phyloP scores from a whole-genome alignment of 257 asterid species.

The Solanum chilense region DNA sequence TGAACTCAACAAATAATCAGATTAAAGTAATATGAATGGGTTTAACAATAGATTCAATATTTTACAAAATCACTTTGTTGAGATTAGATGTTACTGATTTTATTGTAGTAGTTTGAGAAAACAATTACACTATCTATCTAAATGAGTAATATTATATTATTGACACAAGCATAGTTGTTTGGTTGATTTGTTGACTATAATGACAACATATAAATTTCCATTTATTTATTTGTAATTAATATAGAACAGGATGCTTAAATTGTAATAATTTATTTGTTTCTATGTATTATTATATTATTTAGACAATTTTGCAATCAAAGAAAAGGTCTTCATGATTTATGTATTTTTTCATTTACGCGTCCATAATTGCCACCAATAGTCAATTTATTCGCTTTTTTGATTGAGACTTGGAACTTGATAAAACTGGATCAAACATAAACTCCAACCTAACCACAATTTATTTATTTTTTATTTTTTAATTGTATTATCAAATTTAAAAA shows the following conservation, averaged over 20 bases:
- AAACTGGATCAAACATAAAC: background rate
- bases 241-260: background rate
- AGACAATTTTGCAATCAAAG: background rate
- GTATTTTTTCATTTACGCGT: background rate
- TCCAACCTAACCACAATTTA: background rate
- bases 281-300: background rate
- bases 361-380: background rate
- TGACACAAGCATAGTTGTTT: background rate
- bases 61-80: background rate
- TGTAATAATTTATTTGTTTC: background rate
- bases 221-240: background rate
- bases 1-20: background rate
- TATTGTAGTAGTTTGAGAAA: background rate
- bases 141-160: background rate
- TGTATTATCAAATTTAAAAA: background rate
- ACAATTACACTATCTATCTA: background rate
- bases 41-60: background rate
- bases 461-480: background rate
- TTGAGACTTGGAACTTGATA: background rate
- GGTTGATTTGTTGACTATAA: background rate
- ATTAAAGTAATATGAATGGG: background rate
- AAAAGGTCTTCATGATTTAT: background rate
- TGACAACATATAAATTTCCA: background rate
- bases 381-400: background rate
- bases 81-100: background rate